phyloP scores from a whole-genome alignment of 1,284 basidiomycete species.

The Pyrrhoderma lamaoense region DNA sequence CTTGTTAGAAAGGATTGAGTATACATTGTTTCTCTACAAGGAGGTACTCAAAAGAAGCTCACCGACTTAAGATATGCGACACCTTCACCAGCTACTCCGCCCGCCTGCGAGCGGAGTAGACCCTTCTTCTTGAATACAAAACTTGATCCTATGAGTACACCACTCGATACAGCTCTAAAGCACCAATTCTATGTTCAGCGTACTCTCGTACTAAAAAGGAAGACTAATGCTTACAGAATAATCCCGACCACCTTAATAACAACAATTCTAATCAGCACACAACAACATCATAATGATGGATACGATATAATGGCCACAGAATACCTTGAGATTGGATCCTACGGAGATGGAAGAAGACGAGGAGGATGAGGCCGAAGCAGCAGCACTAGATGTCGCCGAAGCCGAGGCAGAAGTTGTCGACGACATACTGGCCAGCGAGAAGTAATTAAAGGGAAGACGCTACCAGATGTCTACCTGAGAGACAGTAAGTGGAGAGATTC shows the following conservation, averaged over 20 bases:
- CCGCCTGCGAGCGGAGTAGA: conserved; percentile 34
- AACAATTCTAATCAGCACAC: neutral
- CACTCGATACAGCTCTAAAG: conserved; percentile 42
- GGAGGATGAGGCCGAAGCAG: conserved; percentile 13
- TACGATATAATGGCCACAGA: conserved; percentile 2
- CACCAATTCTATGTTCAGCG: neutral
- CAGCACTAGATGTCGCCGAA: conserved; percentile 12
- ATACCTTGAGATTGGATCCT: conserved; percentile 17
- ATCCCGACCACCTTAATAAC: conserved; percentile 15
- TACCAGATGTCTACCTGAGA: too few relatives aligned
- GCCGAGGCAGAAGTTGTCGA: conserved; percentile 7
- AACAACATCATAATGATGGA: neutral
- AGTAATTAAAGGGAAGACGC: too few relatives aligned
- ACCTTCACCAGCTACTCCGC: conserved; percentile 51
- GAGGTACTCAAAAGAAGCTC: conserved; percentile 15
- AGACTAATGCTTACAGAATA: conserved; percentile 4
- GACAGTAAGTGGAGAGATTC: too few relatives aligned
- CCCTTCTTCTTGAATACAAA: conserved; percentile 60
- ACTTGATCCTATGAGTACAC: conserved; percentile 53
- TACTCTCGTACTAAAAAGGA: neutral
- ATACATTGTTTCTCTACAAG: too few relatives aligned
- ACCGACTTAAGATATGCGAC: conserved; percentile 55
- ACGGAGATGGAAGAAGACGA: conserved; percentile 8
- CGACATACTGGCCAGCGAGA: conserved; percentile 3
- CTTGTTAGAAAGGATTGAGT: conserved; percentile 15